Evolutionary conservation across 371 early-diverging fungal species (phyloP), one percentile per base, ranked within the genome.

Genomic region (Mortierella sp.): DNA sequence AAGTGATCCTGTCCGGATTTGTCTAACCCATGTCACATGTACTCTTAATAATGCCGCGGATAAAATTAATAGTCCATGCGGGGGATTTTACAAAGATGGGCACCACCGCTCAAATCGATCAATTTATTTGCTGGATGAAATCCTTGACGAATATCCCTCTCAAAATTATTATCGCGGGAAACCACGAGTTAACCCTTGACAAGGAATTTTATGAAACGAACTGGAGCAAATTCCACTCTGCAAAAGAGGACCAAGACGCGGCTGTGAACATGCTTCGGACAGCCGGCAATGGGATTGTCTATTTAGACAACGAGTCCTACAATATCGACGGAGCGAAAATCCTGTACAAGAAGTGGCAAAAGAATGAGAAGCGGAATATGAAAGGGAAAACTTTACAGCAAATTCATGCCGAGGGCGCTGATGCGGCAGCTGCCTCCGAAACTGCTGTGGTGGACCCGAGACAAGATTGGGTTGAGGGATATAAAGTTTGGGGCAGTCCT

Each of bases 111-210:
- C 84, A 88, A 59, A 70, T 72, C 45, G 52, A 63, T 10, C 57
- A 68, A 2, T 74, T 84, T 4, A 64, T 87, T 19, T 47, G 69
- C 36, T 88, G 87, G 87, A 32, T 88, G 38, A 75, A 73, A 40
- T 63, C 84, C 41, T 74, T 88, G 62, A 85, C 83, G 8, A 85
- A 88, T 65, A 66, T 55, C 52, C 88, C 88, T 58, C 21, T 86
- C 33, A 90, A 90, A 59, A 80, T 90, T 10, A 76, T 89, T 13
- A 83, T 85, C 60, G 90, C 82, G 0, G 90, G 90, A 1, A 90
- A 90, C 48, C 90, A 90, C 58, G 90, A 90, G 43, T 71, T 83
- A 41, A 66, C 74, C 22, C 63, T 69, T 9, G 61, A 74, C 15
- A 52, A 65, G 24, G 57, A 53, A 28, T 78, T 73, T 55, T 78